Evolutionary conservation across 208 protist genomes (phyloP).

Genomic region (Strigomonas galati): DNA sequence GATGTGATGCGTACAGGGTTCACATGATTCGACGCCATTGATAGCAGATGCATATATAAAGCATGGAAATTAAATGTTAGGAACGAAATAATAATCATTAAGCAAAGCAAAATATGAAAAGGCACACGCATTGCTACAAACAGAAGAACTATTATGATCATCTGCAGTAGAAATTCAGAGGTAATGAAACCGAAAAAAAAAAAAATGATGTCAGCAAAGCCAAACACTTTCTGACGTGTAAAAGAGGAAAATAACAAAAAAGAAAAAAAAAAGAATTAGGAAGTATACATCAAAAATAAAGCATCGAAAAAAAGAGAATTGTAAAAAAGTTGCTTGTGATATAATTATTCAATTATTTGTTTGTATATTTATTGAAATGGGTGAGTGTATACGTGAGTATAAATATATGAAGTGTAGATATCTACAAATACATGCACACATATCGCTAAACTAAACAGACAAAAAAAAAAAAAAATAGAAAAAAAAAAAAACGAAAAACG

Average conservation of each 20-base stretch:
- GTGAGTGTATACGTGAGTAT: not conserved
- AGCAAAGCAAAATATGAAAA: not conserved
- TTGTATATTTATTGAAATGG: not conserved
- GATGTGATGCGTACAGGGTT: not conserved
- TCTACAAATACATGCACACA: not conserved
- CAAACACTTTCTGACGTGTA: not conserved
- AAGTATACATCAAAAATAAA: not conserved
- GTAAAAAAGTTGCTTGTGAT: not conserved
- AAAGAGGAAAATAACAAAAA: slow-evolving; percentile 2
- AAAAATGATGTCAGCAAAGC: not conserved
- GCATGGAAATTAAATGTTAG: not conserved
- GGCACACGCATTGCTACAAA: too few relatives aligned
- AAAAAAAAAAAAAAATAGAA: not conserved
- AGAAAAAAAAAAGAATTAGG: slow-evolving; percentile 1
- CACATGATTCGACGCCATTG: too few relatives aligned
- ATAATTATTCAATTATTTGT: not conserved
- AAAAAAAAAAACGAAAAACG: slow-evolving; percentile 1
- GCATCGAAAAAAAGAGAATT: not conserved
- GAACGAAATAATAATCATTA: not conserved
- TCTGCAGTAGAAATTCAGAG: not conserved
- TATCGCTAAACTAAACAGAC: not conserved
- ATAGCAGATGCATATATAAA: not conserved
- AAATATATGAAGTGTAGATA: not conserved
- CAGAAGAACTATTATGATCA: too few relatives aligned
- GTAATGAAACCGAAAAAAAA: not conserved